Evolutionary conservation across 2,329 filamentous ascomycete genomes (phyloP).

Genomic region (Colletotrichum eleusines): DNA sequence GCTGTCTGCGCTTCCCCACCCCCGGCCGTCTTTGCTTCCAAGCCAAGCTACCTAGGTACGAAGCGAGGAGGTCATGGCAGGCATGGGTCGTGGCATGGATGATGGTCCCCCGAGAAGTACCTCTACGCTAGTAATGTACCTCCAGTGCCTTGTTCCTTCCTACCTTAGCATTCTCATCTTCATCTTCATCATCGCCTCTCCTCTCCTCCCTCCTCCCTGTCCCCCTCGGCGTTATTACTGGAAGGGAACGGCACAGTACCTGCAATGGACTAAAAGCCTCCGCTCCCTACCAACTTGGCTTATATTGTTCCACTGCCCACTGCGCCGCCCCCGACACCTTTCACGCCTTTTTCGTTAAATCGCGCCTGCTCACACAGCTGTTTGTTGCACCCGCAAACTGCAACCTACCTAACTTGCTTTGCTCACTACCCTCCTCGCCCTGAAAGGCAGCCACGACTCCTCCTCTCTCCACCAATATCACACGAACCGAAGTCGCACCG

Average conservation of each 20-base stretch:
- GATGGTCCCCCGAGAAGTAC: slow-evolving; percentile 2
- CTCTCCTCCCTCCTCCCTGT: neutral
- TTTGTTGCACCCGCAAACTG: slow-evolving; percentile 18
- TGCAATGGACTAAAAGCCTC: slow-evolving; percentile 24
- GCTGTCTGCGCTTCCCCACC: neutral
- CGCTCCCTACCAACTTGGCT: slow-evolving; percentile 34
- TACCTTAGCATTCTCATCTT: slow-evolving; percentile 27
- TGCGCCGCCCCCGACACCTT: neutral
- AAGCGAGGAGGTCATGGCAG: neutral
- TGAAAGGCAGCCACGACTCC: neutral
- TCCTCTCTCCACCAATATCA: neutral
- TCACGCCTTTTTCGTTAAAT: slow-evolving; percentile 24
- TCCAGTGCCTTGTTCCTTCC: slow-evolving; percentile 32
- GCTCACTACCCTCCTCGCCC: neutral
- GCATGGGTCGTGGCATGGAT: neutral
- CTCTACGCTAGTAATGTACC: slow-evolving; percentile 6
- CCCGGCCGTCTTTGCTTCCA: neutral
- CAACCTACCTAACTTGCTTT: slow-evolving; percentile 1
- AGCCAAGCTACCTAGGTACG: neutral
- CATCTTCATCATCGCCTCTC: neutral
- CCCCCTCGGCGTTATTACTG: slow-evolving; percentile 22
- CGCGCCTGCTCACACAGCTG: slow-evolving; percentile 17
- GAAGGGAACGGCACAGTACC: slow-evolving; percentile 25
- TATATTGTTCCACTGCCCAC: slow-evolving; percentile 39
- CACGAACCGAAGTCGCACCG: neutral